A percentile compares a stretch with the other conserved stretches of the same genome.
Evolutionary conservation across 2,329 filamentous ascomycete species (phyloP).

Genomic region (Beauveria scarabaeidicola): DNA sequence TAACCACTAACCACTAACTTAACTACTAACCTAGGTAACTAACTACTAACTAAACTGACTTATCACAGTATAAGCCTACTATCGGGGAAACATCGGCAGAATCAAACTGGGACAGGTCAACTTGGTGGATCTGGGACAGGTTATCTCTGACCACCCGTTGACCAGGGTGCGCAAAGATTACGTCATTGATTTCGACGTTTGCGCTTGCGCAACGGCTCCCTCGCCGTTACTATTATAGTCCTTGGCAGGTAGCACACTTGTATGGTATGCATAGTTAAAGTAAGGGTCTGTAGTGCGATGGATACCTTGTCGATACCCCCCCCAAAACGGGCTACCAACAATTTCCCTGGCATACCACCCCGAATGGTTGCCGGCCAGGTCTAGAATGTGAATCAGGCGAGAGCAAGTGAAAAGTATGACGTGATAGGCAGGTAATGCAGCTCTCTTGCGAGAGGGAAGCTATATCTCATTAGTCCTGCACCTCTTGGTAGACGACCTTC

Average conservation of each 20-base stretch:
- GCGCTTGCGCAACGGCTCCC: neutral
- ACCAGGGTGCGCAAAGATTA: neutral
- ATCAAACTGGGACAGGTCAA: too few relatives aligned
- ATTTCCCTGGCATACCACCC: neutral
- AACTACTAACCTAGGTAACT: too few relatives aligned
- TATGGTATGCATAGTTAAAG: neutral
- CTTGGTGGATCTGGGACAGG: too few relatives aligned
- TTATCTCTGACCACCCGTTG: too few relatives aligned
- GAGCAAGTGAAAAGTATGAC: conserved; percentile 10
- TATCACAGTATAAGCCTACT: too few relatives aligned
- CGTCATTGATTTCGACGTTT: conserved; percentile 8
- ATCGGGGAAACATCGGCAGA: too few relatives aligned
- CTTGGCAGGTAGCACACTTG: neutral
- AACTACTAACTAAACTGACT: too few relatives aligned
- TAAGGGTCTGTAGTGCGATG: neutral
- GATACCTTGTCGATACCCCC: conserved; percentile 1
- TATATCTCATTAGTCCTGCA: neutral
- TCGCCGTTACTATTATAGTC: neutral
- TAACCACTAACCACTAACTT: too few relatives aligned
- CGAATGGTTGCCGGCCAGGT: neutral
- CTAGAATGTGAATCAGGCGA: conserved; percentile 6
- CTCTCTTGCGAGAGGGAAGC: neutral
- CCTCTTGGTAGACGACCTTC: neutral
- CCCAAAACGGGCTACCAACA: neutral
- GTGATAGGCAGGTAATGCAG: conserved; percentile 8